Evolutionary conservation across 2,329 filamentous ascomycete genomes (phyloP).

Genomic region (Botryotinia narcissicola): DNA sequence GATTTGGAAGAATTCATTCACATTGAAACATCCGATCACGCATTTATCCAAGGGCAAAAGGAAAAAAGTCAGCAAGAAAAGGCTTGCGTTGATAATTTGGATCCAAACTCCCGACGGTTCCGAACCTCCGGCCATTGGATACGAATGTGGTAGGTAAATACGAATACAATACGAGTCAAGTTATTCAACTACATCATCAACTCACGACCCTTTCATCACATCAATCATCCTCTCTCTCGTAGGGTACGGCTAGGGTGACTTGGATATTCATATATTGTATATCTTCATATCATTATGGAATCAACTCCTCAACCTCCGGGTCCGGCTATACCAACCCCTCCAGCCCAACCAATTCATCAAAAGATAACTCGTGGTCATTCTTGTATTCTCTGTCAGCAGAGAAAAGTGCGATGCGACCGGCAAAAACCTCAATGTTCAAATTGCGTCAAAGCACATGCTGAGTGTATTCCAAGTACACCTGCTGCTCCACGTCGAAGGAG

Average conservation of each 20-base stretch:
- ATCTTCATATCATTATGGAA: slow-evolving; percentile 4
- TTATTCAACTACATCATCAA: neutral
- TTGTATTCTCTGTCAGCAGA: slow-evolving; percentile 37
- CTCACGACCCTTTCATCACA: slow-evolving; percentile 39
- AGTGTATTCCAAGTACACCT: slow-evolving; percentile 34
- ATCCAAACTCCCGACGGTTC: neutral
- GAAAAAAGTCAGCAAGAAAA: neutral
- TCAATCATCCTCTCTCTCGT: slow-evolving; percentile 7
- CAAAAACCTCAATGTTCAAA: slow-evolving; percentile 36
- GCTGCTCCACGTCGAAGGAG: slow-evolving; percentile 31
- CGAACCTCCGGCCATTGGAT: neutral
- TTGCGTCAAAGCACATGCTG: slow-evolving; percentile 35
- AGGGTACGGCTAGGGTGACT: no score
- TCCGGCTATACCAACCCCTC: neutral
- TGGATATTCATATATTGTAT: neutral
- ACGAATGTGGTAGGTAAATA: neutral
- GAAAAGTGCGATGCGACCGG: slow-evolving; percentile 37
- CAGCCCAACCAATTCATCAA: neutral
- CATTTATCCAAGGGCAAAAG: no score
- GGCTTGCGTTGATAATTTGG: neutral
- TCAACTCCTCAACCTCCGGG: slow-evolving; percentile 14
- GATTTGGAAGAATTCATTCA: neutral
- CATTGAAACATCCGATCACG: neutral
- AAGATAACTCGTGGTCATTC: slow-evolving; percentile 32
- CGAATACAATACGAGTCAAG: neutral